Percentiles rank a stretch among this genome's conserved stretches.
phyloP scores from a whole-genome alignment of 2,329 filamentous ascomycete species.

The Fusarium sp. region DNA sequence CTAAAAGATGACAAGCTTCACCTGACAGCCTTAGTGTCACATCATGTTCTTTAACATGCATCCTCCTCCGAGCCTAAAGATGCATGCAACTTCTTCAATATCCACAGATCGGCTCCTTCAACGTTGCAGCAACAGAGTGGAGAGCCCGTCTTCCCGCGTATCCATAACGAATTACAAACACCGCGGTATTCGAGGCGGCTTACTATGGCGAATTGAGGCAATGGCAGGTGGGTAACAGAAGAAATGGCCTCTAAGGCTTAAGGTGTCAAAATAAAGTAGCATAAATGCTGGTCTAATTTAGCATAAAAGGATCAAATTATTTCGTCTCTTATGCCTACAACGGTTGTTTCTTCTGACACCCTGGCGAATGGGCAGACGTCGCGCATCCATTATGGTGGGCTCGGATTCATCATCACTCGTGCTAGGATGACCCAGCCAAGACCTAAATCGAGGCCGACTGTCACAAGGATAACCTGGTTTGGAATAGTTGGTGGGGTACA shows the following conservation, averaged over 20 bases:
- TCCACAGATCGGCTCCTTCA: constrained; percentile 6
- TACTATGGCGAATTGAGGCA: neutral
- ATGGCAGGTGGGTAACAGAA: too few species aligned
- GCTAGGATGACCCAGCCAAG: neutral
- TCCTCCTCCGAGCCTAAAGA: constrained; percentile 1
- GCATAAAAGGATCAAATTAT: too few species aligned
- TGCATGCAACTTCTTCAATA: neutral
- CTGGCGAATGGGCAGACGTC: neutral
- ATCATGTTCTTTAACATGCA: neutral
- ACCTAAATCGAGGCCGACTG: neutral
- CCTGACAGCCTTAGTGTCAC: neutral
- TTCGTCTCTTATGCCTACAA: too few species aligned
- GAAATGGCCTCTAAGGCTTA: too few species aligned
- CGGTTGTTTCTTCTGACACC: too few species aligned
- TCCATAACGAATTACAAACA: neutral
- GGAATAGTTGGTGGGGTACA: neutral
- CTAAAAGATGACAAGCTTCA: constrained; percentile 1
- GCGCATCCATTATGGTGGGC: neutral
- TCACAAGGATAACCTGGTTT: neutral
- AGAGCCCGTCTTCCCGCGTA: neutral
- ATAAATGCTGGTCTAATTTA: too few species aligned
- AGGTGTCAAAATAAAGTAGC: too few species aligned
- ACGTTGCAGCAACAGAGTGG: neutral
- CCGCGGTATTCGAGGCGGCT: neutral
- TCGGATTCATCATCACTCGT: neutral